A percentile compares a stretch with the other conserved stretches of the same genome.
These are phyloP conservation scores for Pycnococcus provasolii DNA, from an alignment of 139 green algal species.

Conservation along the genomic window DNA sequence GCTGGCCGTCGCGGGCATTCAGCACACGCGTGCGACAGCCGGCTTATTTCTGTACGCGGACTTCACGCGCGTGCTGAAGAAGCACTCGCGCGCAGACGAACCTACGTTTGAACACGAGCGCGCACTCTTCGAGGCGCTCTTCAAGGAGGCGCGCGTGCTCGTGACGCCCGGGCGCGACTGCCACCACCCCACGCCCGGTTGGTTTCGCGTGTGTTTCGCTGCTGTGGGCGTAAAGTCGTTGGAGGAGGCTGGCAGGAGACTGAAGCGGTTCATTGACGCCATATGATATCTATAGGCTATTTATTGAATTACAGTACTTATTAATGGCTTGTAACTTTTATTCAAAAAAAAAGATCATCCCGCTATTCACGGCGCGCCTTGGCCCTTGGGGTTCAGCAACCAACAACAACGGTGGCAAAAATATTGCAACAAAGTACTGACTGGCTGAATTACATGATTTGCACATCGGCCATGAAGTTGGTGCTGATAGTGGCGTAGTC, in stretches of 20 bases:
- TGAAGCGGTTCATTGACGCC: neutral
- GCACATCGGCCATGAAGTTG: no score
- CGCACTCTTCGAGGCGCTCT: constrained; percentile 10
- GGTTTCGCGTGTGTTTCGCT: constrained; percentile 23
- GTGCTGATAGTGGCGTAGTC: no score
- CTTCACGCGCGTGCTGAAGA: constrained; percentile 7
- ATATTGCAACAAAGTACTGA: no score
- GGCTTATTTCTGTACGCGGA: constrained; percentile 22
- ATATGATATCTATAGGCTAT: no score
- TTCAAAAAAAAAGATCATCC: no score
- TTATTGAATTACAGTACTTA: no score
- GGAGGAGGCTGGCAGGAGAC: neutral
- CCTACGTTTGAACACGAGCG: constrained; percentile 18
- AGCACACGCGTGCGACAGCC: neutral
- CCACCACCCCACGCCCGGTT: constrained; percentile 6
- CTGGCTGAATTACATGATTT: no score
- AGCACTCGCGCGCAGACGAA: neutral
- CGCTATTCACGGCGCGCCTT: no score
- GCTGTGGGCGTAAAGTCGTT: constrained; percentile 3
- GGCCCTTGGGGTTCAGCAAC: no score
- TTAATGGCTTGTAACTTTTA: no score
- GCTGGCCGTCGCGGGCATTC: neutral
- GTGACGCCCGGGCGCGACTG: constrained; percentile 21
- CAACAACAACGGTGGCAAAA: no score
- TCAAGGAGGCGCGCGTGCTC: constrained; percentile 15